Conservation (phyloP, 257 asterid genomes). For the Rubia yunnanensis region DNA sequence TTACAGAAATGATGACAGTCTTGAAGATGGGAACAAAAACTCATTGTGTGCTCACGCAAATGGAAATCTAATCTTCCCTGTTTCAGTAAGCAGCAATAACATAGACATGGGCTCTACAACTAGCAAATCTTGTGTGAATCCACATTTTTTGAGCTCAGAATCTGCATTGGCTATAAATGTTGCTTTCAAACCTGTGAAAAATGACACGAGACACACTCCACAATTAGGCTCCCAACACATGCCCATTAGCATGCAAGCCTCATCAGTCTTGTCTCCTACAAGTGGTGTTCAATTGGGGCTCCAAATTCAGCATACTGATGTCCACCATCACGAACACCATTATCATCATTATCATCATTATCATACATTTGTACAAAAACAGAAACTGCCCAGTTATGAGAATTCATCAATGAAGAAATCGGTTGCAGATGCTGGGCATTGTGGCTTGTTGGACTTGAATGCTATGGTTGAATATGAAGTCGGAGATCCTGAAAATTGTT, state of each 20-base stretch:
- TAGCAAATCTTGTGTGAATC: slow-evolving; percentile 28
- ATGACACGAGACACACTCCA: slow-evolving; percentile 27
- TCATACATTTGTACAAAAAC: slow-evolving; percentile 27
- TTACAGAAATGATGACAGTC: slow-evolving; percentile 35
- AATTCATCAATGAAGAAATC: slow-evolving; percentile 37
- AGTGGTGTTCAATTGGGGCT: slow-evolving; percentile 25
- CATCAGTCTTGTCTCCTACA: slow-evolving; percentile 20
- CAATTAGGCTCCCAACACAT: slow-evolving; percentile 23
- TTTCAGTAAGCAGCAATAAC: slow-evolving; percentile 49
- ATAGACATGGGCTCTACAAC: slow-evolving; percentile 61
- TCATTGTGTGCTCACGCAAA: slow-evolving; percentile 33
- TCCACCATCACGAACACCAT: slow-evolving; percentile 17
- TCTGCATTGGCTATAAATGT: slow-evolving; percentile 42
- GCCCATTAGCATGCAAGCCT: slow-evolving; percentile 30
- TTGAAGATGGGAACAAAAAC: slow-evolving; percentile 37
- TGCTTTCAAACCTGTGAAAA: slow-evolving; percentile 42
- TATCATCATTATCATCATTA: slow-evolving; percentile 22
- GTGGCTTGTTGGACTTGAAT: slow-evolving; percentile 34
- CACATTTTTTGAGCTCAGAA: slow-evolving; percentile 27
- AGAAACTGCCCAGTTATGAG: slow-evolving; percentile 23
- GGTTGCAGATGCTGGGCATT: slow-evolving; percentile 35
- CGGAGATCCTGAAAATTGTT: slow-evolving; percentile 29
- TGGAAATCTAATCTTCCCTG: slow-evolving; percentile 31
- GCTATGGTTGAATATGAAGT: slow-evolving; percentile 32
- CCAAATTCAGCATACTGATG: slow-evolving; percentile 32